phyloP scores from a whole-genome alignment of 1,284 basidiomycete species.

The Microbotryomycetes sp. region DNA sequence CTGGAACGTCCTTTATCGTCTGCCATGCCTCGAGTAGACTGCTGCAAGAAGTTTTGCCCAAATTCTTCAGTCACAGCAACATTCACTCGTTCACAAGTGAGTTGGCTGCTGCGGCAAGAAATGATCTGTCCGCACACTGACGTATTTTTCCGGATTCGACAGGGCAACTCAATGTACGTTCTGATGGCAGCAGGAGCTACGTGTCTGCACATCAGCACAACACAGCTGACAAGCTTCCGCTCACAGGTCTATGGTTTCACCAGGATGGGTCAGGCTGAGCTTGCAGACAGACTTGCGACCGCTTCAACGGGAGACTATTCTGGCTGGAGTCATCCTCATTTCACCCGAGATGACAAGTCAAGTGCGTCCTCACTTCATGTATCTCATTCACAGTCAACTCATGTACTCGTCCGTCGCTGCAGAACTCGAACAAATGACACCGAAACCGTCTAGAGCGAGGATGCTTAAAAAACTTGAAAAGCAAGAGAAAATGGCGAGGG shows the following conservation, averaged over 20 bases:
- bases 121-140: not conserved
- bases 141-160: not conserved
- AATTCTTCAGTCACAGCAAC: conserved; percentile 15
- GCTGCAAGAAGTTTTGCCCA: conserved; percentile 11
- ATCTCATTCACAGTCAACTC: too few species aligned
- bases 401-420: too few species aligned
- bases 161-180: conserved; percentile 26
- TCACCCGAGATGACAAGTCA: conserved; percentile 9
- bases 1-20: conserved; percentile 24
- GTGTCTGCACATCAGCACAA: too few species aligned
- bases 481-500: not conserved
- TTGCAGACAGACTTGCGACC: conserved; percentile 2
- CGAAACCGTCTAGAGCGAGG: conserved; percentile 18
- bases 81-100: conserved; percentile 23
- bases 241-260: conserved; percentile 23
- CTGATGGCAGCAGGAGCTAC: too few species aligned
- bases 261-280: conserved; percentile 8
- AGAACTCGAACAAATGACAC: conserved; percentile 7
- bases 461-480: conserved; percentile 13
- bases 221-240: too few species aligned
- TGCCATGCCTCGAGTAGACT: conserved; percentile 10
- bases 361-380: too few species aligned
- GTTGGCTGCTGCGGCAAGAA: not conserved
- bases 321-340: conserved; percentile 18
- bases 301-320: conserved; percentile 5